phyloP scores from a whole-genome alignment of 148 eudicot species.

The Cornus kousa region DNA sequence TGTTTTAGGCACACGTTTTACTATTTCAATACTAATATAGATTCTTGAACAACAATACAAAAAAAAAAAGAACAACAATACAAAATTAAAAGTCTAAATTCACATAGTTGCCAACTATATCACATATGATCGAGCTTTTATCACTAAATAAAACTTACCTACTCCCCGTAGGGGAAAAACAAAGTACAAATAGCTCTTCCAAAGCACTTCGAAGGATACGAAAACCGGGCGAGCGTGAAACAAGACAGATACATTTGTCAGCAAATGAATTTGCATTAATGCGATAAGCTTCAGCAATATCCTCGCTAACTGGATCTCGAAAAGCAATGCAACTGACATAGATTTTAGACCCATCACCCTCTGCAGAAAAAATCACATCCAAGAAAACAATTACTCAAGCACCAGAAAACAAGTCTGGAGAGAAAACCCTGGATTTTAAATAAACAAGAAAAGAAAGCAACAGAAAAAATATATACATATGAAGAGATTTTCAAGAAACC shows the following conservation, averaged over 20 bases:
- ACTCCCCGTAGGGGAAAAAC: conserved; percentile 79
- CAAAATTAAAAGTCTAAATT: neutral
- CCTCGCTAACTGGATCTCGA: conserved; percentile 89
- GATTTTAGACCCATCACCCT: conserved; percentile 98
- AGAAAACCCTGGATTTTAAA: neutral
- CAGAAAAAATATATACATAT: neutral
- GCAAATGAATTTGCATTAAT: conserved; percentile 80
- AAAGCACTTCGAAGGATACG: conserved; percentile 65
- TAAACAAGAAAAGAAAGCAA: neutral
- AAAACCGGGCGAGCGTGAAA: conserved; percentile 86
- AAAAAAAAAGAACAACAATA: neutral
- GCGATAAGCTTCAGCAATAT: conserved; percentile 82
- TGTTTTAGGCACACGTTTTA: neutral
- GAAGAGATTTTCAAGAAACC: neutral
- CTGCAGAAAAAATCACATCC: conserved; percentile 43
- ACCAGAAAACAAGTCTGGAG: neutral
- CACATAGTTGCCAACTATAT: neutral
- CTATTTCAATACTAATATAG: neutral
- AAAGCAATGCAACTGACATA: conserved; percentile 93
- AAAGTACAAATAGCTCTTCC: conserved; percentile 84
- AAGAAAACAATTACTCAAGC: conserved; percentile 8
- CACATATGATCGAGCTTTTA: neutral
- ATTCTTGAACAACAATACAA: neutral
- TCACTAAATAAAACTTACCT: conserved; percentile 44
- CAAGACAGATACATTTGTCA: conserved; percentile 96